Percentiles rank a stretch among this genome's conserved stretches.
Conservation (phyloP, 371 early-diverging fungal genomes). For the Mucor plumbeus region DNA sequence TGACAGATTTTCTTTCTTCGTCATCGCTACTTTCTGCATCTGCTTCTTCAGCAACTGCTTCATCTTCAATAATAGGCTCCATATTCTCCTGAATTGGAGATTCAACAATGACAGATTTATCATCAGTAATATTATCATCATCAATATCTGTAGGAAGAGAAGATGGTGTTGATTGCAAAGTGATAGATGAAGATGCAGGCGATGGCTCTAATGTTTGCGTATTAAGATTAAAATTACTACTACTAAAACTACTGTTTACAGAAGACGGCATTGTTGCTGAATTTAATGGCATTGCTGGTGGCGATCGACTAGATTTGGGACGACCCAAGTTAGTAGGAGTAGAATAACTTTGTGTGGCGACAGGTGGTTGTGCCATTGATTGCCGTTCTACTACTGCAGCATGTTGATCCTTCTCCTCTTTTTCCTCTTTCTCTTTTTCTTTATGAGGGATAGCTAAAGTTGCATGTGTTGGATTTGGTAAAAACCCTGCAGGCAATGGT, state of each 20-base stretch:
- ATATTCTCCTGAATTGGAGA: background rate
- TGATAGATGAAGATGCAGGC: conserved; percentile 13
- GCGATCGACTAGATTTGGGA: background rate
- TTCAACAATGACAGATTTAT: background rate
- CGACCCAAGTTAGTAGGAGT: background rate
- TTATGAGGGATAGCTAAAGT: conserved; percentile 8
- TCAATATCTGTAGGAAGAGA: conserved; percentile 2
- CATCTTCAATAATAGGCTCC: background rate
- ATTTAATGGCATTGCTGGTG: background rate
- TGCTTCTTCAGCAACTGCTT: conserved; percentile 9
- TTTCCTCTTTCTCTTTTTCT: background rate
- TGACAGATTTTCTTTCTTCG: conserved; percentile 15
- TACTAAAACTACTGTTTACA: conserved; percentile 8
- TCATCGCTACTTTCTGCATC: conserved; percentile 23
- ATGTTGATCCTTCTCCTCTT: background rate
- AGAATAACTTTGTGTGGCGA: conserved; percentile 2
- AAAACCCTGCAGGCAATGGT: conserved; percentile 12
- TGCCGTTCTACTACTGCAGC: background rate
- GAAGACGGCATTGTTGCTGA: background rate
- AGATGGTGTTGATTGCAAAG: background rate
- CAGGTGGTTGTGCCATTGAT: background rate
- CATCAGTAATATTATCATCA: background rate
- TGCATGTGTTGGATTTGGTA: conserved; percentile 15
- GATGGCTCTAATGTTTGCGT: conserved; percentile 1
- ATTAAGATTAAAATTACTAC: conserved; percentile 2